phyloP scores from a whole-genome alignment of 352 stramenopile species.

The Phytopythium helicoides region DNA sequence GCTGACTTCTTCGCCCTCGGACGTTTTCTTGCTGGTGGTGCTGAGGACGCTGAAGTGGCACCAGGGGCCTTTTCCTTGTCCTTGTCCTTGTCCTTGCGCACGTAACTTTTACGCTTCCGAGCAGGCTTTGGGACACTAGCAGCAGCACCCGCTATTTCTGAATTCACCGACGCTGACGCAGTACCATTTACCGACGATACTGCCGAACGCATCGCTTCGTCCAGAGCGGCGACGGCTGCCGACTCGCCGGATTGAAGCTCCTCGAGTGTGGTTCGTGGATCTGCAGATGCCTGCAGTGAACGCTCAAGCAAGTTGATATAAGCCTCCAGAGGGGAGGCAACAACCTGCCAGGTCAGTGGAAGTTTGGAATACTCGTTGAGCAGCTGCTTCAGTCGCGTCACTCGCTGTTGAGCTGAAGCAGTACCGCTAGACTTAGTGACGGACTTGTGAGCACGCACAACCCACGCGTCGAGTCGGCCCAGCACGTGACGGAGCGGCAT shows the following conservation, averaged over 20 bases:
- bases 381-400: conserved; percentile 60
- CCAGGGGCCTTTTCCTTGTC: conserved; percentile 3
- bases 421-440: conserved; percentile 61
- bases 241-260: conserved; percentile 21
- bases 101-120: conserved; percentile 70
- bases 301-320: conserved; percentile 31
- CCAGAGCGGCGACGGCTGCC: conserved; percentile 27
- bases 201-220: conserved; percentile 36
- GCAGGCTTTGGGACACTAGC: conserved; percentile 24
- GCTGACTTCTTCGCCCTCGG: background rate
- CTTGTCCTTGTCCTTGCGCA: conserved; percentile 55
- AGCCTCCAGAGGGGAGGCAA: conserved; percentile 28
- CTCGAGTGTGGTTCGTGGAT: conserved; percentile 5
- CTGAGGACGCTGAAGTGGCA: background rate
- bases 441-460: conserved; percentile 76
- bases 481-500: conserved; percentile 68
- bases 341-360: conserved; percentile 59
- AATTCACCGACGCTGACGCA: conserved; percentile 1
- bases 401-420: conserved; percentile 33
- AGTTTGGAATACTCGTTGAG: conserved; percentile 90
- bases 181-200: conserved; percentile 16
- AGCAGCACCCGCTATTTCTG: background rate
- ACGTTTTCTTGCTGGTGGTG: background rate
- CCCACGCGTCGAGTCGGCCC: conserved; percentile 73
- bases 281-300: background rate